Evolutionary conservation across 108 stramenopile genomes (phyloP).

Genomic region (Nitzschia inconspicua): DNA sequence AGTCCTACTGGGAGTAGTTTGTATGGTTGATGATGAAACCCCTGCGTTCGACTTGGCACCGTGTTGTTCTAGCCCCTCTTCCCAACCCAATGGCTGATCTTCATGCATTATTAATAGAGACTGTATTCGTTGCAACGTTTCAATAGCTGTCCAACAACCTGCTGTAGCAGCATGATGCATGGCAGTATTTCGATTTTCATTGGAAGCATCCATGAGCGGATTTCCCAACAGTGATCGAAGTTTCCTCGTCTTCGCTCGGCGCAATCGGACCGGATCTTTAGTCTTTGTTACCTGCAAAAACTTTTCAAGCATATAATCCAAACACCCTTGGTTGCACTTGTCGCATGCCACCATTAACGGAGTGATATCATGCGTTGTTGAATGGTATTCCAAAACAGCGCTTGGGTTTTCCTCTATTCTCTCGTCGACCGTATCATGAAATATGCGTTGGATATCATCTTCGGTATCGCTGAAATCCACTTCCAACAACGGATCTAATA

Average conservation of each 20-base stretch:
- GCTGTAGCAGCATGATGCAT: conserved; percentile 57
- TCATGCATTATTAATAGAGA: not conserved
- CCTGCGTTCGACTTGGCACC: not conserved
- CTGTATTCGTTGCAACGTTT: conserved; percentile 3
- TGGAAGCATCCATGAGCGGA: not conserved
- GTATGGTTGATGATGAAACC: not conserved
- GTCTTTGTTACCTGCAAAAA: not conserved
- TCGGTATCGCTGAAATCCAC: no score
- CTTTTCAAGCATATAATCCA: conserved; percentile 19
- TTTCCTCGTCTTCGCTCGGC: no score
- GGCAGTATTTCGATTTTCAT: conserved; percentile 39
- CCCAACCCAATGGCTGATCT: no score
- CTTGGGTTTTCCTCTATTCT: no score
- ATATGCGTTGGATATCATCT: no score
- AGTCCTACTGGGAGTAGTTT: not conserved
- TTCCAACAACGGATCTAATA: no score
- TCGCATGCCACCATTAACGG: conserved; percentile 72
- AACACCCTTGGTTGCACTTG: conserved; percentile 31
- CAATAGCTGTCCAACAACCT: conserved; percentile 39
- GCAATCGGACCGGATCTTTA: no score
- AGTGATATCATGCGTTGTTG: conserved; percentile 39
- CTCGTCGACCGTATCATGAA: no score
- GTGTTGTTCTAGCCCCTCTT: not conserved
- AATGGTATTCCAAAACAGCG: no score
- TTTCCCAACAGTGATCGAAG: conserved; percentile 24